phyloP scores from a whole-genome alignment of 2,329 filamentous ascomycete genomes.

The Phialocephala sp. region DNA sequence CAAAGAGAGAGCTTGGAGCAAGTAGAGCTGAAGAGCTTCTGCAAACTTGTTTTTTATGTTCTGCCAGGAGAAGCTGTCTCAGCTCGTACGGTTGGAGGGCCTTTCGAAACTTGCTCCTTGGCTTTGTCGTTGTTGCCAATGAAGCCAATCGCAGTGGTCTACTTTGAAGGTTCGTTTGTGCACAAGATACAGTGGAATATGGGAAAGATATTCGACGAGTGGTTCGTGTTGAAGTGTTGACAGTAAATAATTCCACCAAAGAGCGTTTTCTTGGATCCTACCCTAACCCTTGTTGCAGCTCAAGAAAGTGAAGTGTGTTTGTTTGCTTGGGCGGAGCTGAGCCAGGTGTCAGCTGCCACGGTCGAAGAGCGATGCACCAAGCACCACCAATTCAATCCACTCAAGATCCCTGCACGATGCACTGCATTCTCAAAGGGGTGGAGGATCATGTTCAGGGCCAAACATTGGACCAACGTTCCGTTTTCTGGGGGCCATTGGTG shows the following conservation, averaged over 20 bases:
- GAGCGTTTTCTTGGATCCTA: background rate
- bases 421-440: background rate
- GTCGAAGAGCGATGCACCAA: background rate
- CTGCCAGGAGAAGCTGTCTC: too few relatives aligned
- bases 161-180: background rate
- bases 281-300: background rate
- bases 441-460: too few relatives aligned
- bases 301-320: background rate
- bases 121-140: background rate
- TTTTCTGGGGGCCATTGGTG: too few relatives aligned
- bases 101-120: too few relatives aligned
- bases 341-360: conserved; percentile 9
- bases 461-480: too few relatives aligned
- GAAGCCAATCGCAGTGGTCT: background rate
- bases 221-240: background rate
- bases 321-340: background rate
- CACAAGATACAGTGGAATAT: background rate
- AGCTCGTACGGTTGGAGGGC: too few relatives aligned
- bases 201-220: background rate
- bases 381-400: too few relatives aligned
- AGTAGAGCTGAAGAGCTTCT: too few relatives aligned
- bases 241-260: background rate
- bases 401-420: background rate
- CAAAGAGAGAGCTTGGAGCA: background rate
- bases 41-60: background rate